Percentiles rank a stretch among this genome's conserved stretches.
Evolutionary conservation across 352 stramenopile species (phyloP).

Genomic region (Phytophthora sp.): DNA sequence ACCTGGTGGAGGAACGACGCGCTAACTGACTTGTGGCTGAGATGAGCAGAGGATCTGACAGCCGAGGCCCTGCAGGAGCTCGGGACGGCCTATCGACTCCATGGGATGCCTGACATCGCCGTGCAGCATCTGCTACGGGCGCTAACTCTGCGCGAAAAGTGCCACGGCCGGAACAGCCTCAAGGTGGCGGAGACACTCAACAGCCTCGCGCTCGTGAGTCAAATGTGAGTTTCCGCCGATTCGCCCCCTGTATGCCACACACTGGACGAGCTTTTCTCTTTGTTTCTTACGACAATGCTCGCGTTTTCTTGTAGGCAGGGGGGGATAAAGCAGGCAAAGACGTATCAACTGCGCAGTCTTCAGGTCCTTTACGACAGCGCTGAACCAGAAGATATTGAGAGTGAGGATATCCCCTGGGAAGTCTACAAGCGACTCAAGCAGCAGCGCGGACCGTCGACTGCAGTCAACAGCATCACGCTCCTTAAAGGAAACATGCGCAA

Average conservation of each 20-base stretch:
- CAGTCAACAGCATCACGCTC: conserved; percentile 64
- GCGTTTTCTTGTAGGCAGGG: conserved; percentile 43
- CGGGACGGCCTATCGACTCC: conserved; percentile 72
- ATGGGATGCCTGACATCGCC: conserved; percentile 54
- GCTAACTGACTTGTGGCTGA: conserved; percentile 4
- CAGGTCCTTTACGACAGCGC: conserved; percentile 53
- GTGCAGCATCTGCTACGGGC: conserved; percentile 68
- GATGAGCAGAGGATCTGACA: conserved; percentile 61
- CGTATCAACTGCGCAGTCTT: conserved; percentile 65
- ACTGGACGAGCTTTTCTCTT: not conserved
- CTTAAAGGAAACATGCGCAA: conserved; percentile 72
- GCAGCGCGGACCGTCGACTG: conserved; percentile 64
- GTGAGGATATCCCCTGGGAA: conserved; percentile 79
- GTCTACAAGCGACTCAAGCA: conserved; percentile 80
- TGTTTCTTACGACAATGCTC: not conserved
- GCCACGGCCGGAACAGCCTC: conserved; percentile 59
- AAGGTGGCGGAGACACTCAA: conserved; percentile 85
- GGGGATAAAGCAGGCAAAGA: conserved; percentile 45
- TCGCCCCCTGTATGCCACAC: not conserved
- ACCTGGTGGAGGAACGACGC: too few relatives aligned
- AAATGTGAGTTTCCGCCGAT: conserved; percentile 37
- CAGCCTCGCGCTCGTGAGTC: conserved; percentile 65
- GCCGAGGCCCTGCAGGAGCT: conserved; percentile 70
- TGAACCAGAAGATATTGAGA: conserved; percentile 75
- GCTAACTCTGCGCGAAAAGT: conserved; percentile 48